Evolutionary conservation across 2,329 filamentous ascomycete species (phyloP).

Genomic region (Trichoderma breve): DNA sequence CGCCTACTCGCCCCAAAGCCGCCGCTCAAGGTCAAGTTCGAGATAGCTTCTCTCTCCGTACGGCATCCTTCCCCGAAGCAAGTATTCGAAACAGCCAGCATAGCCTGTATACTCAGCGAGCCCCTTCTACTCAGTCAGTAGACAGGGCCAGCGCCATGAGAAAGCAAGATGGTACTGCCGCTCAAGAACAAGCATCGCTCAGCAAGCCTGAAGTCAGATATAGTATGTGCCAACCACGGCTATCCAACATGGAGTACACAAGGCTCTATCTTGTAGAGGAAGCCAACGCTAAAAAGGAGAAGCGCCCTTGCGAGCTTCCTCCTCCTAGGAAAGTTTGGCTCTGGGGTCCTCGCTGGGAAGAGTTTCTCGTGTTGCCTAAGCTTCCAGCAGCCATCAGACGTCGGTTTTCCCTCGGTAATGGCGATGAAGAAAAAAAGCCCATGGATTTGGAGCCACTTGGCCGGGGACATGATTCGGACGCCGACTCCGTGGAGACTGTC

Average conservation of each 20-base stretch:
- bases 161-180: background rate
- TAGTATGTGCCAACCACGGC: conserved; percentile 29
- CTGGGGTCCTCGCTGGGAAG: conserved; percentile 38
- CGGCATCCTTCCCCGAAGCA: background rate
- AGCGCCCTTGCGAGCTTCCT: conserved; percentile 31
- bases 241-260: conserved; percentile 43
- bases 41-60: conserved; percentile 11
- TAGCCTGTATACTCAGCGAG: background rate
- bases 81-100: background rate
- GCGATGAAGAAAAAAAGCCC: background rate
- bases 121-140: background rate
- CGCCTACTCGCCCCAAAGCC: background rate
- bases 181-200: background rate
- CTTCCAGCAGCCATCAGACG: conserved; percentile 31
- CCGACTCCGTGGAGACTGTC: conserved; percentile 25
- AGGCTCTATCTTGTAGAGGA: conserved; percentile 38
- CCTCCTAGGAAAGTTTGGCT: conserved; percentile 32
- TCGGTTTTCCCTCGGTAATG: background rate
- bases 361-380: conserved; percentile 38
- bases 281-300: conserved; percentile 29
- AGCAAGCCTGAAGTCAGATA: conserved; percentile 9
- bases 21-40: background rate
- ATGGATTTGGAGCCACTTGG: background rate
- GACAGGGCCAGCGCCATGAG: background rate
- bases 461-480: conserved; percentile 22